These are phyloP conservation scores for Penicillium cataractarum DNA, from an alignment of 495 filamentous ascomycete genomes.

Conservation along the genomic window DNA sequence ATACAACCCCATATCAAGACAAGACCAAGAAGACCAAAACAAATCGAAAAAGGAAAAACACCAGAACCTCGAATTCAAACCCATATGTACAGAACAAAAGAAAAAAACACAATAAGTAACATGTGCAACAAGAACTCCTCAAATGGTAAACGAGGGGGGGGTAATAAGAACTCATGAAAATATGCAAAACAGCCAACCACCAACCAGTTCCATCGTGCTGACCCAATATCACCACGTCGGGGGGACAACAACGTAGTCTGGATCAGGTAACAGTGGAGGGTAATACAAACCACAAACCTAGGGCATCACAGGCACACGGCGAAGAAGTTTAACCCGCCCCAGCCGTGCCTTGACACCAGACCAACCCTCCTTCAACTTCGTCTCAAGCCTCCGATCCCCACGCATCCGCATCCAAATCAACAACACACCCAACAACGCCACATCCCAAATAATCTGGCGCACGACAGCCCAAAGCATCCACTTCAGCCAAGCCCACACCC, in stretches of 20 bases:
- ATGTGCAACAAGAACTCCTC: constrained; percentile 16
- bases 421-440: constrained; percentile 67
- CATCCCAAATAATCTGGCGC: constrained; percentile 75
- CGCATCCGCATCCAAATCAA: constrained; percentile 78
- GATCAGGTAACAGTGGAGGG: not conserved
- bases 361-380: constrained; percentile 69
- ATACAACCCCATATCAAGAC: not conserved
- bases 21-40: not conserved
- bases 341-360: constrained; percentile 62
- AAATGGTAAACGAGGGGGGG: constrained; percentile 12
- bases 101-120: constrained; percentile 18
- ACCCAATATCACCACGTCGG: constrained; percentile 3
- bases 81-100: constrained; percentile 39
- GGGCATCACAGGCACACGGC: constrained; percentile 32
- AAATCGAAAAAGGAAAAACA: constrained; percentile 18
- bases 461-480: constrained; percentile 72
- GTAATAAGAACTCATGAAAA: not conserved
- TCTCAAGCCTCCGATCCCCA: constrained; percentile 77
- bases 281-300: constrained; percentile 10
- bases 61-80: constrained; percentile 27
- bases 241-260: too few species aligned
- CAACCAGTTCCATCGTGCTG: not conserved
- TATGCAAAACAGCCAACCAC: constrained; percentile 1
- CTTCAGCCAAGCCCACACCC: constrained; percentile 67
- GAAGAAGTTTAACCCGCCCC: constrained; percentile 47